Percentiles rank a stretch among this genome's conserved stretches.
Evolutionary conservation across 2,329 filamentous ascomycete genomes (phyloP).

Genomic region (Colletotrichum kahawae): DNA sequence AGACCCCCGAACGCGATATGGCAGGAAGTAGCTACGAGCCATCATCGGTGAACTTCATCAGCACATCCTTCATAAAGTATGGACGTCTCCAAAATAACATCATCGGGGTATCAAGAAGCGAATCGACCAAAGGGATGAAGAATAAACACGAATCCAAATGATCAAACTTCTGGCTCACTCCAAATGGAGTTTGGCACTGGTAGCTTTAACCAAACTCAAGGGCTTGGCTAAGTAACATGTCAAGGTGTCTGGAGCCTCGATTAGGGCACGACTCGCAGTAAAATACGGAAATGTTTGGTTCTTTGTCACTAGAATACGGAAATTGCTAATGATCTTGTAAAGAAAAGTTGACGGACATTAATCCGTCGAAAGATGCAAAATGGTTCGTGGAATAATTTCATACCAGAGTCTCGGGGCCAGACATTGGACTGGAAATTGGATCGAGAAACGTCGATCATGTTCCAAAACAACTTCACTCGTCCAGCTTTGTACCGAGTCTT

Average conservation of each 20-base stretch:
- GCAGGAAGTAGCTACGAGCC: rapidly evolving
- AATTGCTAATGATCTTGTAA: not conserved
- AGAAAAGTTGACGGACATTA: not conserved
- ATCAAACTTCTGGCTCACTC: not conserved
- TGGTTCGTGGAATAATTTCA: not conserved
- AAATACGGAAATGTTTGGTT: not conserved
- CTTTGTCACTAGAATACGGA: not conserved
- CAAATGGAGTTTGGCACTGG: not conserved
- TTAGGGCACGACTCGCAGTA: not conserved
- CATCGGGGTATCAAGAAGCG: not conserved
- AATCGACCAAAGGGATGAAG: not conserved
- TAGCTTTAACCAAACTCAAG: not conserved
- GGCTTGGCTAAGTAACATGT: not conserved
- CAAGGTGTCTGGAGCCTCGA: not conserved
- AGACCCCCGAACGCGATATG: not conserved
- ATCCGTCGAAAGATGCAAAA: not conserved
- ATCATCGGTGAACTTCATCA: rapidly evolving
- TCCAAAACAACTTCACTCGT: not conserved
- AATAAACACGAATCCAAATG: not conserved
- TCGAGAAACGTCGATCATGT: not conserved
- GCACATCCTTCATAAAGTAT: not conserved
- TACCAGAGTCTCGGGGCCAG: rapidly evolving
- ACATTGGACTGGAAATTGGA: not conserved
- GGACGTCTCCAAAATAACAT: not conserved
- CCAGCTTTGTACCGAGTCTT: not conserved